Evolutionary conservation across 1,284 basidiomycete species (phyloP).

Genomic region (Tranzscheliella williamsii): DNA sequence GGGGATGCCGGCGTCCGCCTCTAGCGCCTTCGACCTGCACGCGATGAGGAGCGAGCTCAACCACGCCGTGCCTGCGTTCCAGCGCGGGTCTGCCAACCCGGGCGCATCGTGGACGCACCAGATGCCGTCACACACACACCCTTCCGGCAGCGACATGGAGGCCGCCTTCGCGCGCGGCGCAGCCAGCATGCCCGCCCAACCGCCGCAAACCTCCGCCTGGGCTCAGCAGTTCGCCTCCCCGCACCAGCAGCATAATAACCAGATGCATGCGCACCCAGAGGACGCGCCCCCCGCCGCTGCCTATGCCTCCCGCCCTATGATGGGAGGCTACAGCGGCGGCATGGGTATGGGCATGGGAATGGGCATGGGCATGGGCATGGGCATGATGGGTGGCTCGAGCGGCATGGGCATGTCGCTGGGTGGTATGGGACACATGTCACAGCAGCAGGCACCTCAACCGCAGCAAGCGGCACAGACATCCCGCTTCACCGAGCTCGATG

Average conservation of each 20-base stretch:
- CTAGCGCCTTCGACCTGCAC: conserved; percentile 48
- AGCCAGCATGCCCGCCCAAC: conserved; percentile 10
- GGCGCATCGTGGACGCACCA: conserved; percentile 47
- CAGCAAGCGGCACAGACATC: conserved; percentile 6
- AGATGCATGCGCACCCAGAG: background rate
- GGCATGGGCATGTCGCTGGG: conserved; percentile 37
- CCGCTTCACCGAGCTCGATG: conserved; percentile 52
- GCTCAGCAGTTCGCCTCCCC: conserved; percentile 39
- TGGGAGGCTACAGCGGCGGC: conserved; percentile 18
- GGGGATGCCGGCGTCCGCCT: conserved; percentile 11
- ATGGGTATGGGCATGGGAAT: conserved; percentile 26
- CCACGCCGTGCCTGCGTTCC: conserved; percentile 14
- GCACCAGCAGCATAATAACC: conserved; percentile 5
- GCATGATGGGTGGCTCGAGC: conserved; percentile 4
- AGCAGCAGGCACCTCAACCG: conserved; percentile 14
- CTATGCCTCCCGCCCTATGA: conserved; percentile 32
- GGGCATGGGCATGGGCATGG: conserved; percentile 42
- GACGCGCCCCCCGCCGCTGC: conserved; percentile 1
- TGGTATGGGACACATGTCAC: conserved; percentile 16
- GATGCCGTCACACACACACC: conserved; percentile 34
- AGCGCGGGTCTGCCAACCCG: conserved; percentile 6
- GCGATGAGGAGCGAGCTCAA: conserved; percentile 42
- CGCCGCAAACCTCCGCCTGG: conserved; percentile 34
- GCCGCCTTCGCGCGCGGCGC: conserved; percentile 36
- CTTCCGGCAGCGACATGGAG: conserved; percentile 36